A percentile compares a stretch with the other conserved stretches of the same genome.
These are phyloP conservation scores for Xylaria sp. DNA, from an alignment of 2,329 filamentous ascomycete genomes.

Conservation along the genomic window DNA sequence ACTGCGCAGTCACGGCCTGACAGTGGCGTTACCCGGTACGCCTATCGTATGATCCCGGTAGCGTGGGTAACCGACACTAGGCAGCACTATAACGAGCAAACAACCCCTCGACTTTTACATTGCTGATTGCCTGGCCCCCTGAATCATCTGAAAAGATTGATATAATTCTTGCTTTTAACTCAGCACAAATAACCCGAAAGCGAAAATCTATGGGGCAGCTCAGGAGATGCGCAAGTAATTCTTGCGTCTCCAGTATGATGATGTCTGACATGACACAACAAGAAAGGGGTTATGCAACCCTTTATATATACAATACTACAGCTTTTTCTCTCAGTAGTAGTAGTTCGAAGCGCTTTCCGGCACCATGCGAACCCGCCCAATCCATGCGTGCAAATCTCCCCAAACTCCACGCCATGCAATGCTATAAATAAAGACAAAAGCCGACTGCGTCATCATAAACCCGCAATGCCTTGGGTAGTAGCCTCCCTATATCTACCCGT, in stretches of 20 bases:
- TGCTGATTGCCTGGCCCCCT: conserved; percentile 13
- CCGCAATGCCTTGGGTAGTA: not conserved
- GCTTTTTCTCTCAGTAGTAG: conserved; percentile 10
- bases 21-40: conserved; percentile 45
- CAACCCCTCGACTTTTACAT: conserved; percentile 25
- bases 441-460: not conserved
- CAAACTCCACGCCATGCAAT: conserved; percentile 40
- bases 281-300: conserved; percentile 2
- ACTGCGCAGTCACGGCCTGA: conserved; percentile 34
- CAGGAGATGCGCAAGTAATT: not conserved
- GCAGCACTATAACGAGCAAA: not conserved
- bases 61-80: conserved; percentile 22
- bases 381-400: conserved; percentile 27
- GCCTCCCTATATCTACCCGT: not conserved
- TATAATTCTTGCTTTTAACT: not conserved
- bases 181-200: too few species aligned
- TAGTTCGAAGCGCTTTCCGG: conserved; percentile 22
- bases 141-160: not conserved
- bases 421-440: conserved; percentile 28
- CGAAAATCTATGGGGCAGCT: not conserved
- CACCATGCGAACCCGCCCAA: conserved; percentile 32
- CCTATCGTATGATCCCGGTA: conserved; percentile 39
- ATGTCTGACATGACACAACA: not conserved
- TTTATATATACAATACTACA: conserved; percentile 25
- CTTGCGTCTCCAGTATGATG: not conserved